These are phyloP conservation scores for Colletotrichum eremochloae DNA, from an alignment of 2,329 filamentous ascomycete genomes.

Conservation along the genomic window DNA sequence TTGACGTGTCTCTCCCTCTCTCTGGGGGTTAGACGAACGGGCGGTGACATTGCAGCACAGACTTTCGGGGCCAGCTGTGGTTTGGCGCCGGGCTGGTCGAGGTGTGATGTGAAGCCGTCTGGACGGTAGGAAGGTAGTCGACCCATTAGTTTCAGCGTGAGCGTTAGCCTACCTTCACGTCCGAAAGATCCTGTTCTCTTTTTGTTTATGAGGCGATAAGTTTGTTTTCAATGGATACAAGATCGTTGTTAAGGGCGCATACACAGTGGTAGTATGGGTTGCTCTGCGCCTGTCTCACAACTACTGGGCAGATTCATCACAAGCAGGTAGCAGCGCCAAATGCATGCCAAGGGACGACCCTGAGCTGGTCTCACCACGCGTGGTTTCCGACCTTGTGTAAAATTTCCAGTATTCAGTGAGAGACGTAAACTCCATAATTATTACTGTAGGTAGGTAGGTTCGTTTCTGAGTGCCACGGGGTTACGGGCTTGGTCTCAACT, in stretches of 20 bases:
- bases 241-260: background rate
- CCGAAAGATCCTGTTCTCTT: background rate
- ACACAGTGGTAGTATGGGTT: background rate
- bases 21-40: slow-evolving; percentile 18
- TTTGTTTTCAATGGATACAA: background rate
- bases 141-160: background rate
- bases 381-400: slow-evolving; percentile 21
- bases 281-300: background rate
- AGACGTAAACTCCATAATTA: background rate
- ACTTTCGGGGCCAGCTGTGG: background rate
- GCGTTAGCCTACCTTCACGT: background rate
- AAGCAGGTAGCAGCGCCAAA: slow-evolving; percentile 12
- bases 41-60: slow-evolving; percentile 1
- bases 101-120: background rate
- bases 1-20: slow-evolving; percentile 39
- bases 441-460: background rate
- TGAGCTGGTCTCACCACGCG: slow-evolving; percentile 19
- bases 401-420: slow-evolving; percentile 4
- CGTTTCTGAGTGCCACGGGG: background rate
- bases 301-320: background rate
- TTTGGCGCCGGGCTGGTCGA: slow-evolving; percentile 26
- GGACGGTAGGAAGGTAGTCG: background rate
- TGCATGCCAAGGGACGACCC: background rate
- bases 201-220: background rate
- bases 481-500: background rate